Percentiles rank a stretch among this genome's conserved stretches.
These are phyloP conservation scores for Yamadazyma sp. DNA, from an alignment of 1,139 yeast species.

Conservation along the genomic window DNA sequence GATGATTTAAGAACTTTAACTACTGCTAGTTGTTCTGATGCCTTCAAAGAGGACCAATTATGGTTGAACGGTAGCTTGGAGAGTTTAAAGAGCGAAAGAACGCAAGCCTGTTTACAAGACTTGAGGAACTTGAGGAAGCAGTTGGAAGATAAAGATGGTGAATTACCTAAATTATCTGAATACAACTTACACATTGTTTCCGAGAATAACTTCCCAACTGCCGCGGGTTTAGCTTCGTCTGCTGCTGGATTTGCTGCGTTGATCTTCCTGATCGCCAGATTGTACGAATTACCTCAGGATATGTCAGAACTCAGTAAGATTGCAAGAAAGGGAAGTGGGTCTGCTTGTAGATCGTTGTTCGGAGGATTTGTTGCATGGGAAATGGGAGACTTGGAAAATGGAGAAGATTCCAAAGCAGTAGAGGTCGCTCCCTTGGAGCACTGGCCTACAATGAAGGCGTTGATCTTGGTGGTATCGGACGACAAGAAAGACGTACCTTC, in stretches of 20 bases:
- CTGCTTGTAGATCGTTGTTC: conserved; percentile 93
- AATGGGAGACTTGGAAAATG: conserved; percentile 76
- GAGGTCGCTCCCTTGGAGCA: conserved; percentile 80
- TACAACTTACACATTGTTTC: conserved; percentile 80
- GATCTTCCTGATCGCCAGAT: conserved; percentile 79
- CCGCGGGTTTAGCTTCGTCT: conserved; percentile 96
- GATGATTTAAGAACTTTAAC: conserved; percentile 88
- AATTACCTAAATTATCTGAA: conserved; percentile 60
- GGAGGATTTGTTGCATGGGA: conserved; percentile 99
- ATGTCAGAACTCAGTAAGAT: conserved; percentile 84
- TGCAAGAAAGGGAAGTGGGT: conserved; percentile 98
- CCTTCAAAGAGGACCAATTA: conserved; percentile 63
- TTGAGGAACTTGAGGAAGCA: conserved; percentile 64
- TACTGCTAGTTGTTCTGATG: conserved; percentile 69
- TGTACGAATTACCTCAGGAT: conserved; percentile 78
- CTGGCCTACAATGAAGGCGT: conserved; percentile 94
- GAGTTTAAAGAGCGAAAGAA: conserved; percentile 64
- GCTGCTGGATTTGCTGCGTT: conserved; percentile 95
- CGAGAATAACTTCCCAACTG: conserved; percentile 97
- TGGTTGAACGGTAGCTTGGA: conserved; percentile 83
- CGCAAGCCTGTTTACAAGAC: conserved; percentile 77
- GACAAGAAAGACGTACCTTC: conserved; percentile 93
- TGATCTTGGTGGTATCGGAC: conserved; percentile 88
- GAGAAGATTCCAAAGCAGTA: conserved; percentile 89
- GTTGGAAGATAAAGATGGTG: conserved; percentile 49